These are phyloP conservation scores for Backusella morwellensis DNA, from an alignment of 192 early-diverging fungal species.

Conservation along the genomic window DNA sequence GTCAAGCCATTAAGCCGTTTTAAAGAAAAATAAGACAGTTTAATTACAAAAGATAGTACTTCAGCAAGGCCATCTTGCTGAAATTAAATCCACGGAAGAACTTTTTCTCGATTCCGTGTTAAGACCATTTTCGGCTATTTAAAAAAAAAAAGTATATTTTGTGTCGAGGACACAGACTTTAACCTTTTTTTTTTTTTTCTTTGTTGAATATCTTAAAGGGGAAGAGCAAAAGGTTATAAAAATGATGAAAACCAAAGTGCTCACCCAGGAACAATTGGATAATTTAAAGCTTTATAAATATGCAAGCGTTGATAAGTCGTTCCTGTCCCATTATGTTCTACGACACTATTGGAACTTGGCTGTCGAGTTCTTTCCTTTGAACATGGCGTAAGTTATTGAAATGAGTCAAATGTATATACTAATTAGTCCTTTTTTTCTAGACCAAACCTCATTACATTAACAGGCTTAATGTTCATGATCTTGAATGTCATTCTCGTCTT, in stretches of 20 bases:
- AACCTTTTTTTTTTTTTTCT: background rate
- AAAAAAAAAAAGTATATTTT: background rate
- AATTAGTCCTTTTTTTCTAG: constrained; percentile 29
- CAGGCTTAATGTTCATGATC: constrained; percentile 79
- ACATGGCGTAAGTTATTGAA: constrained; percentile 67
- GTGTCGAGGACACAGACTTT: background rate
- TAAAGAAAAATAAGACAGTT: too few species aligned
- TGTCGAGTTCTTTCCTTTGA: constrained; percentile 79
- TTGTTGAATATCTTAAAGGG: background rate
- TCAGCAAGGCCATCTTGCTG: background rate
- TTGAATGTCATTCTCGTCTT: constrained; percentile 67
- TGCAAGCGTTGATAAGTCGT: constrained; percentile 81
- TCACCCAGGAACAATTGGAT: constrained; percentile 24
- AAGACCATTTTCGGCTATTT: too few species aligned
- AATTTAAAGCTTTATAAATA: constrained; percentile 85
- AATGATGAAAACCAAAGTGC: background rate
- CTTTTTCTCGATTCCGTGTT: background rate
- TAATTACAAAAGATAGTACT: background rate
- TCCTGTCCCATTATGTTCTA: constrained; percentile 69
- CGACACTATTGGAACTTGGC: constrained; percentile 85
- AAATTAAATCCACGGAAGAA: background rate
- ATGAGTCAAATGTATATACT: background rate
- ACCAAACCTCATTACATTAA: constrained; percentile 89
- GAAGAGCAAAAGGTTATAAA: background rate
- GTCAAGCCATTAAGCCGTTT: too few species aligned